Conservation (phyloP, 1,139 yeast genomes). For the Lodderomyces parapsilosis region DNA sequence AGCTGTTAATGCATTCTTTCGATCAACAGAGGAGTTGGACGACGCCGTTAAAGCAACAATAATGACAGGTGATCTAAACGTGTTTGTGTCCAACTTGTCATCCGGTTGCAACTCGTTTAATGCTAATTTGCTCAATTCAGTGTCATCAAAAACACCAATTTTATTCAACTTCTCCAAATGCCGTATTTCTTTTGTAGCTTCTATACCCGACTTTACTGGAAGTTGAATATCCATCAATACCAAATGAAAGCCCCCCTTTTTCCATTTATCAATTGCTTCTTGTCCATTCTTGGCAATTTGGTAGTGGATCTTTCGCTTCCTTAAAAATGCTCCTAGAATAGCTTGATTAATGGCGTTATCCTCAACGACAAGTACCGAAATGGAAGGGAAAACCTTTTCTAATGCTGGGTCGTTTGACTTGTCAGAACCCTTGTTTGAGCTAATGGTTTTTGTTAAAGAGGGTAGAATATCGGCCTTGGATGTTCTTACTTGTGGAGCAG, state of each 20-base stretch:
- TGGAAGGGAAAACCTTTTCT: slow-evolving; percentile 66
- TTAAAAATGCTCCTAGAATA: slow-evolving; percentile 86
- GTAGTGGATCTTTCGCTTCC: slow-evolving; percentile 81
- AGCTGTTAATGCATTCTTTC: slow-evolving; percentile 88
- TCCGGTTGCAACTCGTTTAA: slow-evolving; percentile 26
- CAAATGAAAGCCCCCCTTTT: slow-evolving; percentile 42
- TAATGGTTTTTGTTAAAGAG: slow-evolving; percentile 1
- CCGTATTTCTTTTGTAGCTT: slow-evolving; percentile 50
- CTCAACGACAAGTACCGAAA: slow-evolving; percentile 89
- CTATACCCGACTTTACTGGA: slow-evolving; percentile 55
- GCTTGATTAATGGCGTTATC: slow-evolving; percentile 94
- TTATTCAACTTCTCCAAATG: slow-evolving; percentile 76
- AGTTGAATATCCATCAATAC: slow-evolving; percentile 57
- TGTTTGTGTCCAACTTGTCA: slow-evolving; percentile 53
- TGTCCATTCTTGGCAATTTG: slow-evolving; percentile 64
- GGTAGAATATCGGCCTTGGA: not conserved
- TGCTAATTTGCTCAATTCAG: slow-evolving; percentile 28
- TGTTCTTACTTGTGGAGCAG: not conserved
- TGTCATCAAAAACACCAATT: slow-evolving; percentile 74
- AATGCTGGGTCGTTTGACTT: slow-evolving; percentile 24
- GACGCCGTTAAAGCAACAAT: slow-evolving; percentile 96
- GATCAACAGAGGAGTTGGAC: slow-evolving; percentile 76
- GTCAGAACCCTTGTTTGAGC: slow-evolving; percentile 7
- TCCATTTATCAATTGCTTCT: slow-evolving; percentile 45
- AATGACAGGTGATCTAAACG: slow-evolving; percentile 86